phyloP scores from a whole-genome alignment of 2,329 filamentous ascomycete species.

The Penicillium occitanis region DNA sequence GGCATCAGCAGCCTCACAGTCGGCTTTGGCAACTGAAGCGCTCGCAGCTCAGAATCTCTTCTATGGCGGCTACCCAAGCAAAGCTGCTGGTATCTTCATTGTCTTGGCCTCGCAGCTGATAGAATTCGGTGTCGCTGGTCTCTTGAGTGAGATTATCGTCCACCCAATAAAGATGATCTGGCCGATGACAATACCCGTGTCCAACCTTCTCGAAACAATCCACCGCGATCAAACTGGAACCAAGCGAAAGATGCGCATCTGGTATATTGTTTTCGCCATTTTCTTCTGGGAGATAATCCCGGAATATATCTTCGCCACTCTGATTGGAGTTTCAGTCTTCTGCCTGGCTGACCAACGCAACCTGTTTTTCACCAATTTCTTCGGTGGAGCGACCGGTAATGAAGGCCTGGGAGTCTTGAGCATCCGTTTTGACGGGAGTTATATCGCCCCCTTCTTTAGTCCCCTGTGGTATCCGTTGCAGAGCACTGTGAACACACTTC shows the following conservation, averaged over 20 bases:
- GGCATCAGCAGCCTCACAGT: slow-evolving; percentile 41
- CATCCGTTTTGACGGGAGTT: slow-evolving; percentile 49
- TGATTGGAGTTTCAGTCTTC: slow-evolving; percentile 47
- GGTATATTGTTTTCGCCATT: slow-evolving; percentile 36
- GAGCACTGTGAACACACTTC: slow-evolving; percentile 41
- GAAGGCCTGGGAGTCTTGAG: slow-evolving; percentile 46
- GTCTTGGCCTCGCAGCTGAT: slow-evolving; percentile 51
- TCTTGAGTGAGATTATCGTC: slow-evolving; percentile 49
- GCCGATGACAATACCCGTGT: slow-evolving; percentile 42
- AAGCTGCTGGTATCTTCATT: slow-evolving; percentile 46
- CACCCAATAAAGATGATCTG: slow-evolving; percentile 54
- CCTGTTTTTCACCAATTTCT: slow-evolving; percentile 50
- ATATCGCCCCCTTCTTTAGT: slow-evolving; percentile 37
- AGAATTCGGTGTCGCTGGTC: slow-evolving; percentile 52
- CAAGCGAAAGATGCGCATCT: slow-evolving; percentile 32
- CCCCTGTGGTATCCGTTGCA: slow-evolving; percentile 43
- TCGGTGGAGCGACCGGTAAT: slow-evolving; percentile 51
- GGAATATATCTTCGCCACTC: slow-evolving; percentile 46
- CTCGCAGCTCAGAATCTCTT: slow-evolving; percentile 51
- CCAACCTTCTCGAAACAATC: slow-evolving; percentile 41
- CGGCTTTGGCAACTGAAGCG: slow-evolving; percentile 40
- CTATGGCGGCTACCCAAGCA: slow-evolving; percentile 45
- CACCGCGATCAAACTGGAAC: slow-evolving; percentile 41
- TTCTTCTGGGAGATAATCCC: slow-evolving; percentile 53
- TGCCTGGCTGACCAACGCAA: slow-evolving; percentile 49